Base-by-base conservation (phyloP, 768 basidiomycete genomes). In the Agrocybe praecox region DNA sequence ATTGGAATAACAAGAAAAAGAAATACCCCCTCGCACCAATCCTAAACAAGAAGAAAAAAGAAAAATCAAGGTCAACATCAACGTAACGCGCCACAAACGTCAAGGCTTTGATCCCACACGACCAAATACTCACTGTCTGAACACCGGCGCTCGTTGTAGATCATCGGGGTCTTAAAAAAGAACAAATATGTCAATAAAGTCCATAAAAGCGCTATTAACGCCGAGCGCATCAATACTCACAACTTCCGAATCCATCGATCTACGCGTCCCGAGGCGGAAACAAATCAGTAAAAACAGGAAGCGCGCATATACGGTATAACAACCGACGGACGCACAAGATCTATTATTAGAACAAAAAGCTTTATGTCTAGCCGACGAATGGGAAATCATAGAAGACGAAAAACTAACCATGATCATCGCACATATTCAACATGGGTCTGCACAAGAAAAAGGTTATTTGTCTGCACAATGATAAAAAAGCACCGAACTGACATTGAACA, bases 1-100 rank as follows among this genome's bases (percentile, higher is more conserved):
- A 92, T 63, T 99, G 96, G 78, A 99, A 98, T 1, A 99, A 78
- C 19, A 96, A 77, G 74, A 87, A 99, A 78, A 87, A 96, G 70
- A 96, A 96, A 73, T 95, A 97, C 19, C 88, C 93, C 61, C 90
- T 77, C 0, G 85, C 72, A 6, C 96, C 96, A 53, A 98, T 90
- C 8, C 89, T 92, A 57, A 45, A 50, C n/a, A 60, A 7, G 18
- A 47, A 11, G 29, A 58, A 34, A 56, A 21, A 22, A 48, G 11
- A 51, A 40, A 14, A 15, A 21, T 34, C 36, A 18, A 22, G 26
- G 47, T 23, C 18, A 52, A 6, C 32, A 1, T 21, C 11, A 17
- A 26, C 21, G 21, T 7, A 46, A 19, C 40, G 21, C 21, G 40
- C 18, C 18, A 67, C n/a, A n/a, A n/a, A n/a, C n/a, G n/a, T n/a